Base-by-base conservation (phyloP, 192 early-diverging fungal genomes). In the Backusella psychrophila region DNA sequence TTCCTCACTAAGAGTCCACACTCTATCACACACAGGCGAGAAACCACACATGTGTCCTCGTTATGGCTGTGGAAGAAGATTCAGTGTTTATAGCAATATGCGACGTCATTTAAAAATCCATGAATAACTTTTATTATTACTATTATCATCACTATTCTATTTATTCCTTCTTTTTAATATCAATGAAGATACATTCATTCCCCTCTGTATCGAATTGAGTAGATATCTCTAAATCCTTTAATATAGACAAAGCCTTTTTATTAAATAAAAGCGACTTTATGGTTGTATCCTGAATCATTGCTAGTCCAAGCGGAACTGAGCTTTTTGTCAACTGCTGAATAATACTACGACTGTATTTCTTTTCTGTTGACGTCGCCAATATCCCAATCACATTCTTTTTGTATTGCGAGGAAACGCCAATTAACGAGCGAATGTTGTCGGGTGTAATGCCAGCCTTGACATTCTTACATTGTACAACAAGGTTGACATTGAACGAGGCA, bases 11-110 rank as follows among this genome's bases (percentile, higher is more conserved):
- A 79, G 87, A 2, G 91, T 91, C 31, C 93, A 93, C 73, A 90
- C 88, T 21, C 87, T 88, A 74, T 91, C 92, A 0, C 93, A 94
- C 56, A 94, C 93, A 5, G 93, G 93, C 1, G 92, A 94, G 74
- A 91, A 91, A 59, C 93, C 93, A 1, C 88, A 90, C 79, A 81
- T 86, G 23, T 94, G 93, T 68, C 74, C 76, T 0, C 85, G 86
- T 66, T 85, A 85, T 33, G 87, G 90, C 4, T 94, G 93, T 77
- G 85, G 84, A 6, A 87, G 90, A 38, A 81, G 85, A 39, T 94
- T 94, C 75, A 90, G 90, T 34, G 93, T 94, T 11, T 84, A 87
- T 52, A 92, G 91, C 75, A 94, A 94, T 52, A 83, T 92, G 87
- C 87, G 92, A 8, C 86, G 93, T n/a, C 93, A 94, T 82, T 41